A percentile compares a stretch with the other conserved stretches of the same genome.
Conservation (phyloP, 2,329 filamentous ascomycete genomes). For the Alternaria sp. region DNA sequence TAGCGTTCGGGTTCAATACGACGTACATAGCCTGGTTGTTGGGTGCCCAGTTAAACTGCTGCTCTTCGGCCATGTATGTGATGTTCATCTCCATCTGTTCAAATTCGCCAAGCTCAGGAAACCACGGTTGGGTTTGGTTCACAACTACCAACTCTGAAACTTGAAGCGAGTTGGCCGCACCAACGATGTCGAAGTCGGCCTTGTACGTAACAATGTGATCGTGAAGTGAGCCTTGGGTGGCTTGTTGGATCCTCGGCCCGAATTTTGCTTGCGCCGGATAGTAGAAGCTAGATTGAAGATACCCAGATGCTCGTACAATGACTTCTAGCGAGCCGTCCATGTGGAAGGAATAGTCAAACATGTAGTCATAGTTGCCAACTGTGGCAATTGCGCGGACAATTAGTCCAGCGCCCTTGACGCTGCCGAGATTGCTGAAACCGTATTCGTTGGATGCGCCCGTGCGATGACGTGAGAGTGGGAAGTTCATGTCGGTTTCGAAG, state of each 20-base stretch:
- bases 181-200: conserved; percentile 49
- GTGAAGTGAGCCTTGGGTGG: conserved; percentile 35
- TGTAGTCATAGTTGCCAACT: conserved; percentile 54
- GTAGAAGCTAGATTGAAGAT: conserved; percentile 43
- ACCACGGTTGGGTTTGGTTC: conserved; percentile 19
- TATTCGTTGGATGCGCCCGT: conserved; percentile 25
- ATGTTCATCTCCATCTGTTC: conserved; percentile 41
- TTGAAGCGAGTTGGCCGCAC: conserved; percentile 44
- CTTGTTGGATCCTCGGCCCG: conserved; percentile 48
- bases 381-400: conserved; percentile 51
- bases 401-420: conserved; percentile 42
- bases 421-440: conserved; percentile 31
- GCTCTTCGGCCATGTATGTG: conserved; percentile 47
- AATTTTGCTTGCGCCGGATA: conserved; percentile 43
- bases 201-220: conserved; percentile 50
- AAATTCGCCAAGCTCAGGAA: conserved; percentile 41
- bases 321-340: conserved; percentile 46
- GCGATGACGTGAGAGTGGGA: conserved; percentile 45
- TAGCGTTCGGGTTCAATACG: conserved; percentile 59
- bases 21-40: conserved; percentile 54
- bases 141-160: conserved; percentile 19
- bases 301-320: conserved; percentile 40
- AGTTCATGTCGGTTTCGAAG: conserved; percentile 38
- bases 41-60: conserved; percentile 57
- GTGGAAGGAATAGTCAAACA: conserved; percentile 40